These are phyloP conservation scores for Pichia membranifaciens DNA, from an alignment of 805 yeast genomes.

Conservation along the genomic window DNA sequence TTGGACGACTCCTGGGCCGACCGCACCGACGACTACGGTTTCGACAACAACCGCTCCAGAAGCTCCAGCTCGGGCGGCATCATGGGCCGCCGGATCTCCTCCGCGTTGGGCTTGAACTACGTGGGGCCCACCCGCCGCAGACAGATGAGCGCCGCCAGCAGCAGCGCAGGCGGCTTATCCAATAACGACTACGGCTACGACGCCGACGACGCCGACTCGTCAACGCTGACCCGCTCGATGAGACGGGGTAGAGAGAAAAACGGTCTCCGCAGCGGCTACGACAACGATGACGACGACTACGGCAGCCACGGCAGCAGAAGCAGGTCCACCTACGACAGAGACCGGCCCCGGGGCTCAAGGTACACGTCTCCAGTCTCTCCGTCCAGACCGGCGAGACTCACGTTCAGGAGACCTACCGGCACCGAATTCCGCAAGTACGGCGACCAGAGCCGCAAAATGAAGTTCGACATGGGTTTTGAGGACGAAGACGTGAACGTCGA, in stretches of 20 bases:
- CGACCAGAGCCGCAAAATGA: constrained; percentile 41
- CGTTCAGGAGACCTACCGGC: constrained; percentile 47
- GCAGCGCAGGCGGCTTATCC: background rate
- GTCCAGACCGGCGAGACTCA: constrained; percentile 28
- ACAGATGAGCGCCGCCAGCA: background rate
- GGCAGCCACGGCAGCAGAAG: background rate
- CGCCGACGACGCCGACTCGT: background rate
- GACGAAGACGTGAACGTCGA: constrained; percentile 57
- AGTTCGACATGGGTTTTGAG: constrained; percentile 49
- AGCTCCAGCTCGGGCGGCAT: constrained; percentile 9
- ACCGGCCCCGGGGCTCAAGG: constrained; percentile 1
- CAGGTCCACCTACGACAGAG: background rate
- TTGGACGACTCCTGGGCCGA: constrained; percentile 19
- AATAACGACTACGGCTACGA: constrained; percentile 3
- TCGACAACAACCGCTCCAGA: constrained; percentile 5
- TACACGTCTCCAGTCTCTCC: constrained; percentile 10
- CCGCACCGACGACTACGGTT: constrained; percentile 14
- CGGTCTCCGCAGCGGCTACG: constrained; percentile 2
- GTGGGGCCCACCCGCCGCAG: constrained; percentile 4
- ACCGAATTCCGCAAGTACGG: constrained; percentile 48
- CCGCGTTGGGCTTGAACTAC: background rate
- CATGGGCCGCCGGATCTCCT: constrained; percentile 1
- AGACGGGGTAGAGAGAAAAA: constrained; percentile 13
- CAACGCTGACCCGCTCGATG: constrained; percentile 15
- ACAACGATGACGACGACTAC: constrained; percentile 12